phyloP scores from a whole-genome alignment of 306 rosid species.

The Fragaria nilgerrensis region DNA sequence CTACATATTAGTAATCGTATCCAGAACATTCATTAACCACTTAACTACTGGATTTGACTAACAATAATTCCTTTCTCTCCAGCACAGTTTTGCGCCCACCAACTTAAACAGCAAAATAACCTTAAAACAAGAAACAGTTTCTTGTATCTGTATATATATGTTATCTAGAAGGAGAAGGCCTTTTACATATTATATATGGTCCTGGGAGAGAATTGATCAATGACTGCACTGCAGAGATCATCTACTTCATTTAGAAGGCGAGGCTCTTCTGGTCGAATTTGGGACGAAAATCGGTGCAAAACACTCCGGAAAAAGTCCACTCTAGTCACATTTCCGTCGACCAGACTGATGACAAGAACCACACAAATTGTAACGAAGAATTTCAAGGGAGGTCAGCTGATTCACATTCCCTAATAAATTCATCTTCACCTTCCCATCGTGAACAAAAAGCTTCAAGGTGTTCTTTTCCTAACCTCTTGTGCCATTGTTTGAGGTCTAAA shows the following conservation, averaged over 20 bases:
- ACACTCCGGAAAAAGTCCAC: conserved; percentile 21
- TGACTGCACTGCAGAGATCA: conserved; percentile 65
- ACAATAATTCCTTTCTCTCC: too few relatives aligned
- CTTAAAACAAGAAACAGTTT: conserved; percentile 21
- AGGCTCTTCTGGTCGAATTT: conserved; percentile 81
- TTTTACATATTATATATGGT: not conserved
- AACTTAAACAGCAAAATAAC: not conserved
- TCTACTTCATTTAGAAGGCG: conserved; percentile 62
- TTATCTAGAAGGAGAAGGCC: conserved; percentile 5
- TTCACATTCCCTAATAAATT: conserved; percentile 9
- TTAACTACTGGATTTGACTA: too few relatives aligned
- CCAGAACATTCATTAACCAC: too few relatives aligned
- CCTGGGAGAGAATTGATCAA: conserved; percentile 3
- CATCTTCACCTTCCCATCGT: conserved; percentile 24
- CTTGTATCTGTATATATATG: not conserved
- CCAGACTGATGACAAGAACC: conserved; percentile 19
- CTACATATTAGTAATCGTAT: too few relatives aligned
- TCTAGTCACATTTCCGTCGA: not conserved
- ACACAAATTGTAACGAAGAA: conserved; percentile 4
- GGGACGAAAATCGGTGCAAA: conserved; percentile 46
- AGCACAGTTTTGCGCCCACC: not conserved
- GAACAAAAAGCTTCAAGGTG: conserved; percentile 33
- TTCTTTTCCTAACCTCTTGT: conserved; percentile 35
- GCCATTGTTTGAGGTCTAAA: conserved; percentile 43
- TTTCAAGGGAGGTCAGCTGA: conserved; percentile 10